Base-by-base conservation (phyloP, 2,329 filamentous ascomycete genomes). In the Taxawa tesnikishii region DNA sequence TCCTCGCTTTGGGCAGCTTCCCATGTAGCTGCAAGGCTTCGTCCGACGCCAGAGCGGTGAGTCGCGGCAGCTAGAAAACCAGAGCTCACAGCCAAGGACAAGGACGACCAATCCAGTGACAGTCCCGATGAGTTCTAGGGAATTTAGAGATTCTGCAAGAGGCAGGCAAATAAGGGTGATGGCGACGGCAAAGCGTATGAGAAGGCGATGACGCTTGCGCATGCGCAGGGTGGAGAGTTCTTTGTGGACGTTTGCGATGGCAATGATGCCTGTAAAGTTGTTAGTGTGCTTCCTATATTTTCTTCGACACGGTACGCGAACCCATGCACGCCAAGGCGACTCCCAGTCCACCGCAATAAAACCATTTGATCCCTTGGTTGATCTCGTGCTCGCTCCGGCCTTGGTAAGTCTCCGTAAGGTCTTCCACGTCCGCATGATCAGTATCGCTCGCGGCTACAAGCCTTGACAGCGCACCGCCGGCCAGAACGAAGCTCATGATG, bases 261-360 rank as follows among this genome's bases (percentile, higher is more conserved):
- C 64, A 29, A 78, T 75, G 32, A 68, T 40, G 17, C 8, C 19
- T 23, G n/a, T n/a, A 8, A 8, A 23, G n/a, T 23, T n/a, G n/a
- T n/a, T n/a, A n/a, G 19, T 23, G 8, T 8, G 19, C 19, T 8
- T n/a, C n/a, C 8, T n/a, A 23, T 8, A 23, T 8, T 23, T 8
- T 8, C 8, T 23, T n/a, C 8, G 19, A 23, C 8, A 8, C 19
- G 8, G 8, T 23, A 8, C 19, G n/a, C 19, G 19, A 8, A 23
- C 55, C 53, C 65, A 75, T 75, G 42, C 55, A 63, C 8, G 65
- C 46, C 4, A 78, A 52, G 1, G 70, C 62, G 10, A 73, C 53
- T 15, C 67, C 70, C 2, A 77, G 58, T 1, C 75, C 74, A n/a
- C 59, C 63, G 48, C 73, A 78, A 50, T 78, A 79, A 50, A 73